Conservation (phyloP, 352 stramenopile genomes). For the Phytophthora fragariae region DNA sequence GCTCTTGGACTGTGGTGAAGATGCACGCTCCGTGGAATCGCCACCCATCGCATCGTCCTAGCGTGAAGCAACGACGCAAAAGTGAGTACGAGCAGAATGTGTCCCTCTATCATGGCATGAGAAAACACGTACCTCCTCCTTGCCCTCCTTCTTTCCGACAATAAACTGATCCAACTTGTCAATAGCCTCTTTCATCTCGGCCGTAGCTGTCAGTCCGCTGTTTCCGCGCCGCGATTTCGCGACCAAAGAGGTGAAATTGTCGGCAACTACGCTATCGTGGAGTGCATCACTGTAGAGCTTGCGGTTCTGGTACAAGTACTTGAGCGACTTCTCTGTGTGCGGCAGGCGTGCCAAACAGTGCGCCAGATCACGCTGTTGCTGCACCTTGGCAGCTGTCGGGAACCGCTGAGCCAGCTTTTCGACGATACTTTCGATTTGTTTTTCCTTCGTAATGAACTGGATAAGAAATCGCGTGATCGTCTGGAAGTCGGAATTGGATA, state of each 20-base stretch:
- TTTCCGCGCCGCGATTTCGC: slow-evolving; percentile 56
- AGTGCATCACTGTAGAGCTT: slow-evolving; percentile 94
- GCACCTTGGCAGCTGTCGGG: slow-evolving; percentile 72
- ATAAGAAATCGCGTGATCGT: slow-evolving; percentile 97
- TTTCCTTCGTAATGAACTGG: slow-evolving; percentile 98
- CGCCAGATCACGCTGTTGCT: slow-evolving; percentile 89
- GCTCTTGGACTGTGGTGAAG: slow-evolving; percentile 45
- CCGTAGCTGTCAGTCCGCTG: slow-evolving; percentile 42
- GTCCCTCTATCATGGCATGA: neutral
- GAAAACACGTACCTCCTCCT: slow-evolving; percentile 50
- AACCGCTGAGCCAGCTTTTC: slow-evolving; percentile 96
- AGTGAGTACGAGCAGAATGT: neutral
- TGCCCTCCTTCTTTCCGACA: slow-evolving; percentile 53
- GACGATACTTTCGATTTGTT: slow-evolving; percentile 85
- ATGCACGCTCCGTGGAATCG: slow-evolving; percentile 31
- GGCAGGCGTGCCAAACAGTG: slow-evolving; percentile 96
- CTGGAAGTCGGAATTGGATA: slow-evolving; percentile 92
- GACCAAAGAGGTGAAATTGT: slow-evolving; percentile 92
- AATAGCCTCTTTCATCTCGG: slow-evolving; percentile 80
- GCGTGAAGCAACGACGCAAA: neutral
- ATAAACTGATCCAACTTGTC: slow-evolving; percentile 78
- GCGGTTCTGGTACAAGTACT: slow-evolving; percentile 90
- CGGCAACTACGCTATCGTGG: slow-evolving; percentile 91
- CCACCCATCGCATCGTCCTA: slow-evolving; percentile 34
- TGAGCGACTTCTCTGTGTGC: slow-evolving; percentile 95